Base-by-base conservation (phyloP, 192 early-diverging fungal genomes). In the Borealophlyctis nickersoniae region DNA sequence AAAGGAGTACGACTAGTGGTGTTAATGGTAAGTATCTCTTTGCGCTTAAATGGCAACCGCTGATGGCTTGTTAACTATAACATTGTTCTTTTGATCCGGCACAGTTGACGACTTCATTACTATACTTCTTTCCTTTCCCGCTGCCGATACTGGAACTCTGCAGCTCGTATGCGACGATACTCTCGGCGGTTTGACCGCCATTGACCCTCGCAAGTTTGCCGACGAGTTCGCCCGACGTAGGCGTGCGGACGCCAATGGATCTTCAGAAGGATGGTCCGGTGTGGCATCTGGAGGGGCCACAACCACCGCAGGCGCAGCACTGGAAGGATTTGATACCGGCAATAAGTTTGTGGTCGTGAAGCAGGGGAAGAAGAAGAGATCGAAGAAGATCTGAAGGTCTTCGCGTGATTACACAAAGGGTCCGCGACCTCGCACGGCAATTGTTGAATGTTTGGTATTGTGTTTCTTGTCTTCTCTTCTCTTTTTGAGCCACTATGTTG, bases 201-300 rank as follows among this genome's bases (percentile, higher is more conserved):
- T 84, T 56, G 82, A 84, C 61, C 73, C 79, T 22, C 66, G 74
- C 26, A 81, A 80, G 66, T 84, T 84, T 66, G 77, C 77, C 16
- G 75, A 78, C 11, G 82, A 80, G 59, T 84, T 82, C 48, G 62
- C 72, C 24, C 58, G 64, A 2, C 54, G 72, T 4, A 67, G 80
- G 14, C 71, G 64, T 32, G 73, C 73, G 22, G 82, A 81, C 36
- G 68, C 70, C 14, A 58, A 48, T 35, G 71, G 66, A n/a, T n/a
- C 24, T n/a, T 55, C 53, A 55, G 14, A 54, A 19, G 14, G 22
- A 22, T n/a, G 30, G 36, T 52, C 33, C 48, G 71, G 73, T 23
- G 69, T 66, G 66, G 67, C 39, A 1, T 23, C 59, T 13, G 71
- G 31, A 16, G 56, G 28, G 19, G 49, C 35, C 14, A 4, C 7